Evolutionary conservation across 768 basidiomycete species (phyloP).

Genomic region (Panaeolus cyanescens): DNA sequence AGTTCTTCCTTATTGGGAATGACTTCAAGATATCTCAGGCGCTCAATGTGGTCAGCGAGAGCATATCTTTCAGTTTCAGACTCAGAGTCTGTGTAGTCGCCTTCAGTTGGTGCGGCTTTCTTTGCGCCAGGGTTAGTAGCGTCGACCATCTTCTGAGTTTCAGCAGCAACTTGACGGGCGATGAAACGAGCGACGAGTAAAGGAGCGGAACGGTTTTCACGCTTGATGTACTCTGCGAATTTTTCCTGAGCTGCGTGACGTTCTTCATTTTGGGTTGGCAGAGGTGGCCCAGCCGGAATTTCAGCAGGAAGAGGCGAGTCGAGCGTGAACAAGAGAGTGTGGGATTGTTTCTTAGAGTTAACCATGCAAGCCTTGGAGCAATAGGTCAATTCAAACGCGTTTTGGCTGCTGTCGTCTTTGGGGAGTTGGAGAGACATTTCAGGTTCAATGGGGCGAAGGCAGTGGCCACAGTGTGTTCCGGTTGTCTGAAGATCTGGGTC

Average conservation of each 20-base stretch:
- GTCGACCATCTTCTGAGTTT: conserved; percentile 57
- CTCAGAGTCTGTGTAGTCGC: conserved; percentile 50
- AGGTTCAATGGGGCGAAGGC: conserved; percentile 59
- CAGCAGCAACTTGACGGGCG: conserved; percentile 67
- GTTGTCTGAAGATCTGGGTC: conserved; percentile 71
- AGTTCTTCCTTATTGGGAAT: conserved; percentile 48
- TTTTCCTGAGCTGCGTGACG: conserved; percentile 62
- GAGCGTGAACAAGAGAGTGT: conserved; percentile 70
- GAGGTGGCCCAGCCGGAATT: conserved; percentile 27
- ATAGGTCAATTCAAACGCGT: conserved; percentile 61
- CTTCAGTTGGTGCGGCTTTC: conserved; percentile 19
- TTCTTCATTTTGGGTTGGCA: conserved; percentile 35
- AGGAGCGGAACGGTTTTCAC: conserved; percentile 43
- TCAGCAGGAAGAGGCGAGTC: conserved; percentile 61
- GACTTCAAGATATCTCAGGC: conserved; percentile 69
- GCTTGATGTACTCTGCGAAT: conserved; percentile 57
- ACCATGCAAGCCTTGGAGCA: conserved; percentile 73
- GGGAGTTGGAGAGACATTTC: conserved; percentile 45
- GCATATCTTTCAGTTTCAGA: conserved; percentile 49
- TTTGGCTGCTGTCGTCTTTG: conserved; percentile 44
- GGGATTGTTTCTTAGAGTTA: conserved; percentile 57
- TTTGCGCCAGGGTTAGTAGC: conserved; percentile 18
- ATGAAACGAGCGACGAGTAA: conserved; percentile 73
- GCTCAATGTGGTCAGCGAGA: conserved; percentile 76
- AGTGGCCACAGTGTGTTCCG: conserved; percentile 74